A percentile compares a stretch with the other conserved stretches of the same genome.
Conservation (phyloP, 139 green algal species). For the Prasinococcaceae sp. region DNA sequence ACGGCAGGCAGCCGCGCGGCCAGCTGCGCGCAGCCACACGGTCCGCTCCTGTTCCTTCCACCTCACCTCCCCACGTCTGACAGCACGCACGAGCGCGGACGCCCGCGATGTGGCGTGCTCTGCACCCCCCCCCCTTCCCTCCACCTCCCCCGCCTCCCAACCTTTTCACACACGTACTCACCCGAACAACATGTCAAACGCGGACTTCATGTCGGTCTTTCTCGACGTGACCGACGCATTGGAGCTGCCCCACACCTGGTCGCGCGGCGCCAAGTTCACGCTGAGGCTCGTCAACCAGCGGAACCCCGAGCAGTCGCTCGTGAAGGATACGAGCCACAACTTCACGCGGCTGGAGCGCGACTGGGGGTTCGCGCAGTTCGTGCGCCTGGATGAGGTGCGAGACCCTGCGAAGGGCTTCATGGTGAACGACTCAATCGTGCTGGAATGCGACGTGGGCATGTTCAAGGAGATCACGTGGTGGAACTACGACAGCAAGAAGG, state of each 20-base stretch:
- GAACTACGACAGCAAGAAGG: too few species aligned
- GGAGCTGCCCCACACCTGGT: slow-evolving; percentile 28
- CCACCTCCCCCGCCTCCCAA: too few species aligned
- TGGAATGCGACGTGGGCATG: slow-evolving; percentile 33
- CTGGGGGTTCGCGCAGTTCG: slow-evolving; percentile 82
- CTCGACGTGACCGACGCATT: slow-evolving; percentile 25
- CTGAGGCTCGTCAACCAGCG: slow-evolving; percentile 58
- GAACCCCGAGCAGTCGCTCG: slow-evolving; percentile 25
- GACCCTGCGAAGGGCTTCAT: slow-evolving; percentile 43
- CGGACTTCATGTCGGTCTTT: slow-evolving; percentile 26
- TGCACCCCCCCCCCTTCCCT: too few species aligned
- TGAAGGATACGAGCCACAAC: slow-evolving; percentile 52
- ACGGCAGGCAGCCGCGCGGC: too few species aligned
- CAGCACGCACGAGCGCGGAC: too few species aligned
- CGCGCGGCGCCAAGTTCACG: slow-evolving; percentile 55
- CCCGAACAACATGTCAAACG: too few species aligned
- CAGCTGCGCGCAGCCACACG: too few species aligned
- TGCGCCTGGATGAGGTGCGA: slow-evolving; percentile 40
- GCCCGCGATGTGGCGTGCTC: too few species aligned
- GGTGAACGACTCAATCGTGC: slow-evolving; percentile 37
- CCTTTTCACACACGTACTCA: too few species aligned
- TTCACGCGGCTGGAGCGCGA: slow-evolving; percentile 51
- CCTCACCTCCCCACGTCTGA: too few species aligned
- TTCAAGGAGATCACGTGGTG: too few species aligned
- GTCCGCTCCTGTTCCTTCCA: too few species aligned